A percentile compares a stretch with the other conserved stretches of the same genome.
Conservation (phyloP, 768 basidiomycete species). For the Hygrophorus pudorinus region DNA sequence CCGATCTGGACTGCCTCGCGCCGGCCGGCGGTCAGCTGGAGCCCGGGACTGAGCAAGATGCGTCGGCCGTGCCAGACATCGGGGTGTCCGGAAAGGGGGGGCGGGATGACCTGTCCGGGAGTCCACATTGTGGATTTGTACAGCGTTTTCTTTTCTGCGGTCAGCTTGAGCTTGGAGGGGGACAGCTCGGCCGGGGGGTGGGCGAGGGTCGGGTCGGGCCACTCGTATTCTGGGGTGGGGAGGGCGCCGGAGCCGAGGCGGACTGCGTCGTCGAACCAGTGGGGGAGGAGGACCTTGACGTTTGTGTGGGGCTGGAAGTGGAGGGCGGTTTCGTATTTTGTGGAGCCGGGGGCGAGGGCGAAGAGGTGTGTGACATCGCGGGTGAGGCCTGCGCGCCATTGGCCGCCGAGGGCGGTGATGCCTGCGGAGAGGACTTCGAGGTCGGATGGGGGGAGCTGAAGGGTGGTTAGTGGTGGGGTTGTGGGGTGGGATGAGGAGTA, state of each 20-base stretch:
- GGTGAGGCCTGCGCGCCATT: constrained; percentile 68
- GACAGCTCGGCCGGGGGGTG: constrained; percentile 16
- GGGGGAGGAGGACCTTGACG: constrained; percentile 70
- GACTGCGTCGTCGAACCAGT: constrained; percentile 85
- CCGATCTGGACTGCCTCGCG: constrained; percentile 47
- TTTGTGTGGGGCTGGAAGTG: constrained; percentile 48
- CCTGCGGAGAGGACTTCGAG: constrained; percentile 65
- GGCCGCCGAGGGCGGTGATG: constrained; percentile 69
- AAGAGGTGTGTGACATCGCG: constrained; percentile 86
- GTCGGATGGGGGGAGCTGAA: constrained; percentile 52
- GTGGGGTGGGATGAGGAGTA: too few species aligned
- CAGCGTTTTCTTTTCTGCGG: constrained; percentile 22
- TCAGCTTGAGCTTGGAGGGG: constrained; percentile 15
- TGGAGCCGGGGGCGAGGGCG: constrained; percentile 39
- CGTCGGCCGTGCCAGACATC: constrained; percentile 51
- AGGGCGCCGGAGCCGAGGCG: constrained; percentile 43
- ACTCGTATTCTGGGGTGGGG: constrained; percentile 49
- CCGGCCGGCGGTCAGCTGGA: constrained; percentile 42
- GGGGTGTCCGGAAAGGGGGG: constrained; percentile 4
- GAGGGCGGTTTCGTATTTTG: constrained; percentile 43
- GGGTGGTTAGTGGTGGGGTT: neutral
- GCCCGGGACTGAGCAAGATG: constrained; percentile 50
- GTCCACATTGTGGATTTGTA: constrained; percentile 22
- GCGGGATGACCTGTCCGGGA: constrained; percentile 6
- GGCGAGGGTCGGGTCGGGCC: constrained; percentile 60